Conservation (phyloP, 306 rosid species). For the Vigna angularis region DNA sequence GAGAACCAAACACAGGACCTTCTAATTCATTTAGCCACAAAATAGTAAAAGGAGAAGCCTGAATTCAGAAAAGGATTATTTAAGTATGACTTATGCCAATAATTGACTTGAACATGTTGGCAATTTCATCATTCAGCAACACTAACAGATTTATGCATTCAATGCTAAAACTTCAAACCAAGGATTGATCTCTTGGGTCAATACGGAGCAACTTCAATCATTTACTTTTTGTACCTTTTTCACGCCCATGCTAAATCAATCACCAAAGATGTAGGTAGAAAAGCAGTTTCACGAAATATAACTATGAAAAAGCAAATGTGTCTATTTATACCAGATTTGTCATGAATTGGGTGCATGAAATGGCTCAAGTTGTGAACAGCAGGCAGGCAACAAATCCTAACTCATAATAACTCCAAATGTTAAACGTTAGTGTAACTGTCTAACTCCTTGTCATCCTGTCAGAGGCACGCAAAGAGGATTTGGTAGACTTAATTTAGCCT, state of each 20-base stretch:
- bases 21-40: conserved; percentile 73
- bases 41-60: conserved; percentile 68
- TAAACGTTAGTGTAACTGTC: conserved; percentile 1
- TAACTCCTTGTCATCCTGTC: conserved; percentile 14
- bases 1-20: conserved; percentile 90
- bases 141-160: conserved; percentile 32
- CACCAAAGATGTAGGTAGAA: conserved; percentile 13
- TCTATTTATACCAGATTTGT: conserved; percentile 7
- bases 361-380: conserved; percentile 14
- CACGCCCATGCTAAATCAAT: neutral
- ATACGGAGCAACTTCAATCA: neutral
- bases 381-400: conserved; percentile 15
- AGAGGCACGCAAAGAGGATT: conserved; percentile 16
- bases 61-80: conserved; percentile 43
- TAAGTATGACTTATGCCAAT: conserved; percentile 32
- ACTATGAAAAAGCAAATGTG: conserved; percentile 12
- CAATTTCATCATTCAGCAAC: conserved; percentile 15
- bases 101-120: conserved; percentile 26
- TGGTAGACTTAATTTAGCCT: neutral
- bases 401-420: conserved; percentile 7
- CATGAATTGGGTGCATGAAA: conserved; percentile 1
- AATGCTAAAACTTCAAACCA: conserved; percentile 25
- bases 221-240: conserved; percentile 5
- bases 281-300: conserved; percentile 1
- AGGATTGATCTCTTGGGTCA: conserved; percentile 16